Evolutionary conservation across 805 yeast genomes (phyloP).

Genomic region (Limtongia smithiae): DNA sequence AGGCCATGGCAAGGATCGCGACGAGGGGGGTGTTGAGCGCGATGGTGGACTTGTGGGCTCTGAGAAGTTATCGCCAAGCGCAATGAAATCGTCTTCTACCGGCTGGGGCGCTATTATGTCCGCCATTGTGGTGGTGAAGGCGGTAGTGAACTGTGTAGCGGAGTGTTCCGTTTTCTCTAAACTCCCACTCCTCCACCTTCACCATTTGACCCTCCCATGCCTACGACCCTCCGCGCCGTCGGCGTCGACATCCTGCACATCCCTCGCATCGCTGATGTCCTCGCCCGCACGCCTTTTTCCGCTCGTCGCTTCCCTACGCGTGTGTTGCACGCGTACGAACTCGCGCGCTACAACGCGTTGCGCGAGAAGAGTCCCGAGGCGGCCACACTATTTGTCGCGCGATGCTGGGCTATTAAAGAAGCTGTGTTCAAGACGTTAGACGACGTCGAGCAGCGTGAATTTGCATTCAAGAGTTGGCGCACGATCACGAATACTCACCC

Average conservation of each 20-base stretch:
- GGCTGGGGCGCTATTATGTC: constrained; percentile 1
- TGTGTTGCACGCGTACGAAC: constrained; percentile 11
- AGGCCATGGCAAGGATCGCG: constrained; percentile 9
- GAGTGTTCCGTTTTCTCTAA: too few relatives aligned
- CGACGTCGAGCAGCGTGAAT: constrained; percentile 10
- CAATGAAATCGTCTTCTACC: too few relatives aligned
- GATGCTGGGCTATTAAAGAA: constrained; percentile 30
- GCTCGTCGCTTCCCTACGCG: constrained; percentile 10
- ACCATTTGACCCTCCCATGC: too few relatives aligned
- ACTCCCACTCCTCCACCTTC: neutral
- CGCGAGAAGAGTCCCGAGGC: neutral
- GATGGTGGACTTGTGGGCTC: too few relatives aligned
- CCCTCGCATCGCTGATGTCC: constrained; percentile 13
- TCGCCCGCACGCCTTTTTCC: constrained; percentile 10
- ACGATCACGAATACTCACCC: constrained; percentile 5
- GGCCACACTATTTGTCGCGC: constrained; percentile 16
- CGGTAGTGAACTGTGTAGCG: constrained; percentile 39
- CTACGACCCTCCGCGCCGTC: constrained; percentile 5
- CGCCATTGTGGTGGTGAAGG: constrained; percentile 5
- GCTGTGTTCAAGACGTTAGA: constrained; percentile 27
- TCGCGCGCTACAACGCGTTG: neutral
- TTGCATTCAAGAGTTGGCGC: constrained; percentile 24
- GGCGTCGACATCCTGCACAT: constrained; percentile 22
- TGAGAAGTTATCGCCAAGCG: too few relatives aligned
- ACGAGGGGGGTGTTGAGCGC: too few relatives aligned